Evolutionary conservation across 2,329 filamentous ascomycete genomes (phyloP).

Genomic region (Pezicula neosporulosa): DNA sequence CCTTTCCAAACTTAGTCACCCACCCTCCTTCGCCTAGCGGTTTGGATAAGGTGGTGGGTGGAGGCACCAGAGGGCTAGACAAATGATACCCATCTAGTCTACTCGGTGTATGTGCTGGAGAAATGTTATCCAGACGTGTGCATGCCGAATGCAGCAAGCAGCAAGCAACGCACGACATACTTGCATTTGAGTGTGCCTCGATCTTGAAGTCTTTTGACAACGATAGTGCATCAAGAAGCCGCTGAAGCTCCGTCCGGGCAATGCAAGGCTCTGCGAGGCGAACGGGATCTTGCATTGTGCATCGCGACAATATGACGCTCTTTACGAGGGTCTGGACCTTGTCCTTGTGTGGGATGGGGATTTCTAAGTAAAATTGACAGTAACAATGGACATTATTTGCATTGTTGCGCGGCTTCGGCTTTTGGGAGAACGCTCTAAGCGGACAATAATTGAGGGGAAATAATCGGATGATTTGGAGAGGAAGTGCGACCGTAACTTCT

Average conservation of each 20-base stretch:
- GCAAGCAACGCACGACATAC: conserved; percentile 2
- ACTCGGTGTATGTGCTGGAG: conserved; percentile 2
- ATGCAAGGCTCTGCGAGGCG: conserved; percentile 17
- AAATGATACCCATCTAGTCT: not conserved
- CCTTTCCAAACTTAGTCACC: too few species aligned
- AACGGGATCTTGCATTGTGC: conserved; percentile 20
- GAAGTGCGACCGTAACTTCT: too few species aligned
- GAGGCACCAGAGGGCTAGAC: not conserved
- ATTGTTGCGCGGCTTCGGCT: conserved; percentile 13
- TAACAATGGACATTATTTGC: conserved; percentile 8
- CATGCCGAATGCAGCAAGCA: not conserved
- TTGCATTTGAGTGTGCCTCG: conserved; percentile 11
- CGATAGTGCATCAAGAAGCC: conserved; percentile 19
- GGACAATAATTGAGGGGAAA: conserved; percentile 4
- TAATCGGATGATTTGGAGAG: not conserved
- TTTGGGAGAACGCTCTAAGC: conserved; percentile 7
- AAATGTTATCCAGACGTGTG: not conserved
- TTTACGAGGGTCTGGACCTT: too few species aligned
- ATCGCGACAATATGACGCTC: not conserved
- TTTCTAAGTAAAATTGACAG: too few species aligned
- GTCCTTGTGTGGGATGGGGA: too few species aligned
- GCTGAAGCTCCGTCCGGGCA: conserved; percentile 5
- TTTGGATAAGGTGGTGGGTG: too few species aligned
- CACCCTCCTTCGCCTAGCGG: too few species aligned
- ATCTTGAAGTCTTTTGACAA: conserved; percentile 20